Evolutionary conservation across 2,329 filamentous ascomycete genomes (phyloP).

Genomic region (Thielaviopsis punctulata): DNA sequence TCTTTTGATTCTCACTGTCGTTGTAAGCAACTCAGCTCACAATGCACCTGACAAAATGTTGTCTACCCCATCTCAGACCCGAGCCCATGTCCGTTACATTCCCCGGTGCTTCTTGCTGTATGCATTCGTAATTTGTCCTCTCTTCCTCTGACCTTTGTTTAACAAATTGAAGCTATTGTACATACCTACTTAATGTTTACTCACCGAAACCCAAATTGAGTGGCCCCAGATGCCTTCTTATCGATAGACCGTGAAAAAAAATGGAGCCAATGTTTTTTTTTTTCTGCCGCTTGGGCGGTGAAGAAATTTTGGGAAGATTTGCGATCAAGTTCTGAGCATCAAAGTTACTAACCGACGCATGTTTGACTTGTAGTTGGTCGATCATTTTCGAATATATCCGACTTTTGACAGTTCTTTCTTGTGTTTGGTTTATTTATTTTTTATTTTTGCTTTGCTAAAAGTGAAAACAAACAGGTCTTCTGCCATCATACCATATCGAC

Average conservation of each 20-base stretch:
- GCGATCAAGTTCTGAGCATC: conserved; percentile 2
- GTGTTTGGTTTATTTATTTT: not conserved
- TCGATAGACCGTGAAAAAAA: not conserved
- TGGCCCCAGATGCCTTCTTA: not conserved
- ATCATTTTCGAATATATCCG: too few species aligned
- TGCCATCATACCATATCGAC: not conserved
- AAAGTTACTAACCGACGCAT: not conserved
- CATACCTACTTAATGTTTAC: too few species aligned
- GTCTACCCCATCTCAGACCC: too few species aligned
- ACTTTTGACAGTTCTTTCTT: not conserved
- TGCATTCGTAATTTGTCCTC: too few species aligned
- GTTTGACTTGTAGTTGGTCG: not conserved
- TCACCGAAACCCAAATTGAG: too few species aligned
- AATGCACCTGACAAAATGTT: too few species aligned
- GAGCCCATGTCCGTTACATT: too few species aligned
- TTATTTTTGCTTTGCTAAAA: not conserved
- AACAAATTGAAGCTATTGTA: too few species aligned
- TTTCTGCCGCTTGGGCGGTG: conserved; percentile 10
- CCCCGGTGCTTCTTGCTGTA: too few species aligned
- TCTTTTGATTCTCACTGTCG: too few species aligned
- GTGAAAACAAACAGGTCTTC: not conserved
- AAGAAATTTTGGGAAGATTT: conserved; percentile 7
- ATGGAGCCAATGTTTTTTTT: not conserved
- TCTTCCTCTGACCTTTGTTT: too few species aligned
- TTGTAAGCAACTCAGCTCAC: too few species aligned